Conservation (phyloP, 768 basidiomycete species). For the Pleurotus djamor region DNA sequence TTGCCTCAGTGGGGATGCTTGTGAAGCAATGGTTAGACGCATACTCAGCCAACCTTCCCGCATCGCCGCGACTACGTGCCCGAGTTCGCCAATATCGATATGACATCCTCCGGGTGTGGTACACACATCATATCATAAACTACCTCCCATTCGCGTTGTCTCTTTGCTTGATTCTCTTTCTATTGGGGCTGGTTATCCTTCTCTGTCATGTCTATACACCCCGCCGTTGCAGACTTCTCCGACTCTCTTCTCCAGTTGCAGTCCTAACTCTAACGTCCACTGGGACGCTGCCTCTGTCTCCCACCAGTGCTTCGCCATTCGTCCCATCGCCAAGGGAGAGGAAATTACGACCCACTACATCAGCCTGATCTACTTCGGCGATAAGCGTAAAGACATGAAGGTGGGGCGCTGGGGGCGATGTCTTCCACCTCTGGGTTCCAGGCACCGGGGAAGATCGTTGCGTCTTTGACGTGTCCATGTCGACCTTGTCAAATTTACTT, state of each 20-base stretch:
- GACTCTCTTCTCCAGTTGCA: conserved; percentile 14
- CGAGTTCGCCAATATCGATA: conserved; percentile 15
- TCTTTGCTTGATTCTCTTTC: conserved; percentile 17
- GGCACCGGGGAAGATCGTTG: too few species aligned
- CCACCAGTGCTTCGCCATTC: conserved; percentile 20
- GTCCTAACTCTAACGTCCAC: conserved; percentile 15
- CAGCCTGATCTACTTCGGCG: conserved; percentile 2
- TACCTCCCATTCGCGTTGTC: conserved; percentile 15
- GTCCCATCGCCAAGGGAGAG: conserved; percentile 27
- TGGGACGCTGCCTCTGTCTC: conserved; percentile 26
- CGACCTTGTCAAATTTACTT: too few species aligned
- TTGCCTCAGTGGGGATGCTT: conserved; percentile 13
- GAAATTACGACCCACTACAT: conserved; percentile 29
- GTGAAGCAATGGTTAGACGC: conserved; percentile 16
- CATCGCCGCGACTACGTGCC: conserved; percentile 9
- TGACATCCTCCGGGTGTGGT: conserved; percentile 13
- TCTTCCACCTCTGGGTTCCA: too few species aligned
- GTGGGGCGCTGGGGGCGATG: too few species aligned
- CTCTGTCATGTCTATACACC: conserved; percentile 5
- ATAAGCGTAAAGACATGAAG: conserved; percentile 17
- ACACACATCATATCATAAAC: conserved; percentile 14
- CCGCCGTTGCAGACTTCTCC: neutral
- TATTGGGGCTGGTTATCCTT: conserved; percentile 13
- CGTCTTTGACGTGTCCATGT: too few species aligned
- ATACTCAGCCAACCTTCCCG: conserved; percentile 10